Percentiles rank a stretch among this genome's conserved stretches.
These are phyloP conservation scores for Talaromyces piceae DNA, from an alignment of 2,329 filamentous ascomycete genomes.

Conservation along the genomic window DNA sequence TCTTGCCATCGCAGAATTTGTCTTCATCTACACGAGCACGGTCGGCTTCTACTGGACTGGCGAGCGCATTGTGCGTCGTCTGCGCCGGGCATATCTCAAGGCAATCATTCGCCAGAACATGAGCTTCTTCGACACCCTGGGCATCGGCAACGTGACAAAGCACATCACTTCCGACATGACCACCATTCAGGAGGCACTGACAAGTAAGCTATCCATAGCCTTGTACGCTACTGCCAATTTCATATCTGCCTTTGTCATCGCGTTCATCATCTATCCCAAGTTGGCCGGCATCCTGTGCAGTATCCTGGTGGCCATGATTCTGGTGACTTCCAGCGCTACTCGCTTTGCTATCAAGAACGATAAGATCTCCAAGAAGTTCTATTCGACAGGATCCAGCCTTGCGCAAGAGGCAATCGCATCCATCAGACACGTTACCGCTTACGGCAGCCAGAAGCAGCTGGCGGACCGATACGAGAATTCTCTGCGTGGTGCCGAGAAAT, in stretches of 20 bases:
- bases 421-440: conserved; percentile 83
- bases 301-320: not conserved
- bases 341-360: not conserved
- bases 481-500: conserved; percentile 34
- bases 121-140: conserved; percentile 33
- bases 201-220: conserved; percentile 13
- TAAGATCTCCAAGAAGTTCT: conserved; percentile 60
- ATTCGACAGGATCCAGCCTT: conserved; percentile 75
- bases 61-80: conserved; percentile 49
- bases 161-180: conserved; percentile 41
- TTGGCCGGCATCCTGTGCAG: conserved; percentile 21
- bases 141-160: conserved; percentile 23
- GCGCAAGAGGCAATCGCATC: conserved; percentile 93
- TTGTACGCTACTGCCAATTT: conserved; percentile 21
- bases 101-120: conserved; percentile 49
- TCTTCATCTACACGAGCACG: conserved; percentile 51
- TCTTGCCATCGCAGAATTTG: conserved; percentile 50
- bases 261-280: conserved; percentile 39
- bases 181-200: conserved; percentile 34
- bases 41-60: conserved; percentile 52
- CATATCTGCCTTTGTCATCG: conserved; percentile 40
- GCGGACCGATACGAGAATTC: conserved; percentile 68
- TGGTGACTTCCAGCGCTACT: not conserved
- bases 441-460: conserved; percentile 76
- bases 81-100: conserved; percentile 50